phyloP scores from a whole-genome alignment of 2,329 filamentous ascomycete species.

The Aspergillus proliferans region DNA sequence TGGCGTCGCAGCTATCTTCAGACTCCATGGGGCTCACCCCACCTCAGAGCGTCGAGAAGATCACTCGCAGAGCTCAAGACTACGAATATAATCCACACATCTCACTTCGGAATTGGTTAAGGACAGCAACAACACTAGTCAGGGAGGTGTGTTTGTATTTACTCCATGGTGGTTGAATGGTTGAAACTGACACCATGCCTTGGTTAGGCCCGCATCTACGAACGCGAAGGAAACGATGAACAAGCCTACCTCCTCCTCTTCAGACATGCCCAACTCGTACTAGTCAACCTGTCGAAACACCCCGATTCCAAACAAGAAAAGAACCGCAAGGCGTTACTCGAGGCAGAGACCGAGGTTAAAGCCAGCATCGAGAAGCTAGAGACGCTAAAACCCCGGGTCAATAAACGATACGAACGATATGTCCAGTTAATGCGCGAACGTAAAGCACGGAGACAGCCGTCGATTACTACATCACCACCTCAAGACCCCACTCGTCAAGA shows the following conservation, averaged over 20 bases:
- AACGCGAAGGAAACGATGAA: slow-evolving; percentile 76
- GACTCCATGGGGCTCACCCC: slow-evolving; percentile 25
- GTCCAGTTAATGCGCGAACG: slow-evolving; percentile 45
- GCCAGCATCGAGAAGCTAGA: slow-evolving; percentile 67
- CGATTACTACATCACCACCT: slow-evolving; percentile 6
- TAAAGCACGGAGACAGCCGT: slow-evolving; percentile 35
- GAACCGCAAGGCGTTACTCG: slow-evolving; percentile 47
- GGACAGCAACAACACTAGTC: slow-evolving; percentile 70
- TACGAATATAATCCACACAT: slow-evolving; percentile 77
- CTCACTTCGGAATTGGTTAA: slow-evolving; percentile 72
- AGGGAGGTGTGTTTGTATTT: slow-evolving; percentile 59
- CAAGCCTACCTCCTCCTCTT: slow-evolving; percentile 89
- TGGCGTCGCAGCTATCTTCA: slow-evolving; percentile 19
- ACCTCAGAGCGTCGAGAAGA: slow-evolving; percentile 70
- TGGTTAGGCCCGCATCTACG: slow-evolving; percentile 65
- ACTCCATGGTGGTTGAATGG: background rate
- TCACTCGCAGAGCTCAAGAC: slow-evolving; percentile 66
- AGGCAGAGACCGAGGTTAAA: slow-evolving; percentile 57
- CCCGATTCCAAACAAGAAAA: slow-evolving; percentile 65
- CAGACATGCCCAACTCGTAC: slow-evolving; percentile 76
- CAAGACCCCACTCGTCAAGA: slow-evolving; percentile 36
- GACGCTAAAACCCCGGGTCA: slow-evolving; percentile 70
- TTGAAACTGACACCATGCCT: background rate
- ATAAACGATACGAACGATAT: slow-evolving; percentile 64
- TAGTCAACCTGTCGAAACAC: slow-evolving; percentile 68